Conservation (phyloP, 2,329 filamentous ascomycete genomes). For the Epichloe scottii region DNA sequence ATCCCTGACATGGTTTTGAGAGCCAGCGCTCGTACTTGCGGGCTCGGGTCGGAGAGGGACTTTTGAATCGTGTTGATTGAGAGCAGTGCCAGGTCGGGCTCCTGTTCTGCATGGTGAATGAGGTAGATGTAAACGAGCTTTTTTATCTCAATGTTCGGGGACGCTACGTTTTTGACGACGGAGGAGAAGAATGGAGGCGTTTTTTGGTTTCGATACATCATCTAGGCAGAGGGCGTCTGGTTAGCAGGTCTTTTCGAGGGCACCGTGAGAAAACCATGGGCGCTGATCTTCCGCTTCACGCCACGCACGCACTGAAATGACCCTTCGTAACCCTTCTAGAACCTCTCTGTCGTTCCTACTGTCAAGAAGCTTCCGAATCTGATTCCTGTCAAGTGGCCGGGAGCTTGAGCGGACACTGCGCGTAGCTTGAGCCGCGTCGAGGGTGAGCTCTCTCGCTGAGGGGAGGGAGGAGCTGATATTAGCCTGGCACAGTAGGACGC, state of each 20-base stretch:
- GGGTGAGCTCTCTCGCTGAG: constrained; percentile 84
- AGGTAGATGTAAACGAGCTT: constrained; percentile 98
- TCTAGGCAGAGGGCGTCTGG: constrained; percentile 36
- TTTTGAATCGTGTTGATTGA: constrained; percentile 99
- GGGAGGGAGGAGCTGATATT: neutral
- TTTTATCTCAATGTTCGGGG: constrained; percentile 86
- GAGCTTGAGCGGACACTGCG: constrained; percentile 50
- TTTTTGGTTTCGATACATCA: constrained; percentile 87
- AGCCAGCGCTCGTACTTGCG: constrained; percentile 81
- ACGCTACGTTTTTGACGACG: constrained; percentile 95
- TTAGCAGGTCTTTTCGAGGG: neutral
- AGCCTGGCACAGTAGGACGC: neutral
- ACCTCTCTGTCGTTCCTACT: constrained; percentile 89
- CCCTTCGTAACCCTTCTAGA: constrained; percentile 76
- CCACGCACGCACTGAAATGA: constrained; percentile 58
- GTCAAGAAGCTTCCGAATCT: constrained; percentile 90
- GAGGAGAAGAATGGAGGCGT: constrained; percentile 93
- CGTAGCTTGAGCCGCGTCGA: constrained; percentile 90
- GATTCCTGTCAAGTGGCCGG: constrained; percentile 58
- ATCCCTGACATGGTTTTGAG: constrained; percentile 96
- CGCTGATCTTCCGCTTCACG: no score
- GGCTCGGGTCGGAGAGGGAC: constrained; percentile 83
- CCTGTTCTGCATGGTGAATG: constrained; percentile 88
- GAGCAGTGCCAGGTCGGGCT: constrained; percentile 86
- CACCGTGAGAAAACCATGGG: no score